These are phyloP conservation scores for Tanacetum coccineum DNA, from an alignment of 129 eudicot genomes.

Conservation along the genomic window DNA sequence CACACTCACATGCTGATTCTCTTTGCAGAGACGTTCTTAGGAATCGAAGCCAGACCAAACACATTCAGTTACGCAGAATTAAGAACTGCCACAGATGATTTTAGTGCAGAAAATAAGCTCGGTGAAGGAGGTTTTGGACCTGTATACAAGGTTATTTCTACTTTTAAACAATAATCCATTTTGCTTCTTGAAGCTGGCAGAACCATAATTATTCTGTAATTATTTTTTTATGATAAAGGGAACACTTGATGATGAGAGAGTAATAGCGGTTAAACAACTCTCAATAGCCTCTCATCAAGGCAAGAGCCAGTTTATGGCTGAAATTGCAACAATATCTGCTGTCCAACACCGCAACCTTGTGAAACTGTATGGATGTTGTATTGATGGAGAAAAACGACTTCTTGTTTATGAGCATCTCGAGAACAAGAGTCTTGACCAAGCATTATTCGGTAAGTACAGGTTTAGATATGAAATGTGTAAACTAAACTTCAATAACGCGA, in stretches of 20 bases:
- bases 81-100: conserved; percentile 64
- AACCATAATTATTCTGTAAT: background rate
- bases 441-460: conserved; percentile 49
- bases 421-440: conserved; percentile 86
- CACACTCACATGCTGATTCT: background rate
- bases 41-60: conserved; percentile 60
- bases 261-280: conserved; percentile 70
- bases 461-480: no score
- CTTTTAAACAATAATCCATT: no score
- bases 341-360: conserved; percentile 92
- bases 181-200: no score
- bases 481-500: background rate
- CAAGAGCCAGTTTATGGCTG: conserved; percentile 72
- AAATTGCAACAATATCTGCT: conserved; percentile 73
- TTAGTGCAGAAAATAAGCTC: conserved; percentile 35
- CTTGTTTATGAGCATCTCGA: conserved; percentile 81
- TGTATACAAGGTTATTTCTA: no score
- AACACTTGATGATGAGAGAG: conserved; percentile 60
- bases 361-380: conserved; percentile 75
- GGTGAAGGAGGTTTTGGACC: no score
- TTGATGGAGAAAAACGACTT: conserved; percentile 63
- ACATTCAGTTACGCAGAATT: conserved; percentile 61
- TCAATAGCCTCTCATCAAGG: conserved; percentile 78
- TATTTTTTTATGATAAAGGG: conserved; percentile 37
- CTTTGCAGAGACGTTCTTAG: conserved; percentile 56